Percentiles rank a stretch among this genome's conserved stretches.
phyloP scores from a whole-genome alignment of 2,329 filamentous ascomycete species.

The Lachnellula hyalina region DNA sequence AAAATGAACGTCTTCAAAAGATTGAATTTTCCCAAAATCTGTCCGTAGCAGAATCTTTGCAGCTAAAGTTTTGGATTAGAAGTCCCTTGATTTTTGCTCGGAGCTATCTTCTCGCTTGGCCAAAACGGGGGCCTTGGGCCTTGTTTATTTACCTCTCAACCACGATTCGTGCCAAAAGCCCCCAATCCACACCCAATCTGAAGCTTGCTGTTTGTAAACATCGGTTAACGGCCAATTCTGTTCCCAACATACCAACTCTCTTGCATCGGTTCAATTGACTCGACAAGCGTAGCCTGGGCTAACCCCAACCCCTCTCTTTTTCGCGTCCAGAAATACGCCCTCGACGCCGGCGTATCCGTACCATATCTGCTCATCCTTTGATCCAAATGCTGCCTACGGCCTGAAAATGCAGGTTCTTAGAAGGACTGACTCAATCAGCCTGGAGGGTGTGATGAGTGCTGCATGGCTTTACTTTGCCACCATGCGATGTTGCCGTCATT shows the following conservation, averaged over 20 bases:
- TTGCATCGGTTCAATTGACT: slow-evolving; percentile 18
- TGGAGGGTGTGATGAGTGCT: slow-evolving; percentile 18
- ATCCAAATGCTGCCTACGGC: slow-evolving; percentile 17
- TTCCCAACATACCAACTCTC: slow-evolving; percentile 19
- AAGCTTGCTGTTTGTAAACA: slow-evolving; percentile 19
- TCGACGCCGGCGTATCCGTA: slow-evolving; percentile 2
- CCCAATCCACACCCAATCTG: slow-evolving; percentile 1
- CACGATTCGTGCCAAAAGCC: slow-evolving; percentile 13
- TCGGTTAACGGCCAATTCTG: slow-evolving; percentile 17
- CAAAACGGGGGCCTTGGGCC: slow-evolving; percentile 21
- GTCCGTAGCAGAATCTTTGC: background rate
- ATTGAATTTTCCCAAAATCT: background rate
- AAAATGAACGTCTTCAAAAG: slow-evolving; percentile 12
- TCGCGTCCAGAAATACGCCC: slow-evolving; percentile 4
- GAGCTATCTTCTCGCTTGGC: slow-evolving; percentile 16
- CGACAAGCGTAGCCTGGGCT: slow-evolving; percentile 4
- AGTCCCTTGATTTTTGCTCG: background rate
- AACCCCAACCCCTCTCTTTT: slow-evolving; percentile 14
- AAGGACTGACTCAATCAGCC: slow-evolving; percentile 6
- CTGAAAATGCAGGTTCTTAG: slow-evolving; percentile 13
- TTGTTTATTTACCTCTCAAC: slow-evolving; percentile 17
- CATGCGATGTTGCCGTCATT: slow-evolving; percentile 9
- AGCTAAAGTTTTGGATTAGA: background rate
- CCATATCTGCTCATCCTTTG: slow-evolving; percentile 11
- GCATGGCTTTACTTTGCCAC: slow-evolving; percentile 20